These are phyloP conservation scores for Phytopythium litorale DNA, from an alignment of 352 stramenopile genomes.

Conservation along the genomic window DNA sequence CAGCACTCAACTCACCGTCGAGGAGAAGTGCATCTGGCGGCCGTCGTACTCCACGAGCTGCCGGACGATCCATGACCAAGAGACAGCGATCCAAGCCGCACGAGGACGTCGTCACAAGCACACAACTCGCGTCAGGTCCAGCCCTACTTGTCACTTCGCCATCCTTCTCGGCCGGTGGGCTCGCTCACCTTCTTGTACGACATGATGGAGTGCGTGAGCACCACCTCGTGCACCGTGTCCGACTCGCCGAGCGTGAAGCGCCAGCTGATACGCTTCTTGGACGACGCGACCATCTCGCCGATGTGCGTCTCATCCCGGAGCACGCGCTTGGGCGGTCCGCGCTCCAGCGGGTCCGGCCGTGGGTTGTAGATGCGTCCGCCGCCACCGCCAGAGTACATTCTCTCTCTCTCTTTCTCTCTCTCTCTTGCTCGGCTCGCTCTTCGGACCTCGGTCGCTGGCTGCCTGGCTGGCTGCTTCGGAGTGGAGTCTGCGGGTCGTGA, in stretches of 20 bases:
- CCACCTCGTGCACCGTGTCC: slow-evolving; percentile 68
- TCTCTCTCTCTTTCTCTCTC: slow-evolving; percentile 5
- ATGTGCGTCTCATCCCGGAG: slow-evolving; percentile 74
- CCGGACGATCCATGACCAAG: not conserved
- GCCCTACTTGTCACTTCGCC: too few relatives aligned
- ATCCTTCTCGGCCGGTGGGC: not conserved
- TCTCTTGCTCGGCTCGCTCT: not conserved
- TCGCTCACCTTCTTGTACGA: slow-evolving; percentile 74
- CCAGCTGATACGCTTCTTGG: slow-evolving; percentile 83
- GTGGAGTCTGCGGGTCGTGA: not conserved
- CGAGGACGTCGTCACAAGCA: not conserved
- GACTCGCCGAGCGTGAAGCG: slow-evolving; percentile 77
- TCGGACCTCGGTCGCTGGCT: not conserved
- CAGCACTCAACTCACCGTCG: slow-evolving; percentile 41
- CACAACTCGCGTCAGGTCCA: not conserved
- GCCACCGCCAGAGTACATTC: slow-evolving; percentile 53
- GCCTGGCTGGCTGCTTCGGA: not conserved
- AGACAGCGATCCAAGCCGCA: not conserved
- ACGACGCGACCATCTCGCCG: slow-evolving; percentile 71
- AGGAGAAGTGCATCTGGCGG: slow-evolving; percentile 77
- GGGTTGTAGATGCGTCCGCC: slow-evolving; percentile 67
- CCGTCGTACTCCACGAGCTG: slow-evolving; percentile 77
- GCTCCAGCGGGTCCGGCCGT: slow-evolving; percentile 60
- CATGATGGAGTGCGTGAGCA: slow-evolving; percentile 81
- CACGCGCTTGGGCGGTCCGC: slow-evolving; percentile 65